Evolutionary conservation across 306 rosid species (phyloP), one percentile per base, ranked within the genome.

Genomic region (Ormosia semicastrata): DNA sequence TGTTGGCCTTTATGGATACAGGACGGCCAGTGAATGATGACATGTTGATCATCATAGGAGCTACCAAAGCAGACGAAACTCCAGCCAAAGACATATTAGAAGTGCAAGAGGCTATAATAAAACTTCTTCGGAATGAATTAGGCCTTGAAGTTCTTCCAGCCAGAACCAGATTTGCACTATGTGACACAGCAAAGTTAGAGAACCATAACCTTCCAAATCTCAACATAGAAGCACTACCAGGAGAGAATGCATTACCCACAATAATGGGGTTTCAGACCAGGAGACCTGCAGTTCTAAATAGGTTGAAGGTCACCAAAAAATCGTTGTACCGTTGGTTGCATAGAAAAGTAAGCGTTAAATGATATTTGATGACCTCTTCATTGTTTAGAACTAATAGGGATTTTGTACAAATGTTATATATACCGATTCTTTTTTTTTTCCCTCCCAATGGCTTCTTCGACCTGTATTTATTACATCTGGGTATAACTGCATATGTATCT

Each of bases 21-120:
- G 99, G 96, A 43, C 85, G 83, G 81, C 59, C 88, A 4, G 89
- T 92, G 63, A 90, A 89, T 72, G 93, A 90, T 68, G 99, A 95
- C 86, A 86, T 93, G 71, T 73, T 90, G 83, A 93, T 93, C 85
- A 80, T 90, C 89, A 85, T 95, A 64, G 96, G 95, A 87, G 88
- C 82, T 75, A 81, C 84, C 24, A 85, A 88, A 88, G 87, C 68
- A 71, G 89, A 79, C n/a, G 85, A 83, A 72, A 85, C 60, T 41
- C 82, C 82, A 76, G 50, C 85, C 12, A 75, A 70, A 73, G 77
- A 85, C 40, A 77, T 85, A 78, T 66, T 66, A 44, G 94, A 75
- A 87, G 90, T 93, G 70, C 85, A 87, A 90, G 89, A 88, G 76
- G 88, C 93, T 41, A 88, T 93, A 41, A 79, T 85, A 17, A 89